Percentiles rank a stretch among this genome's conserved stretches.
phyloP scores from a whole-genome alignment of 2,329 filamentous ascomycete genomes.

The Trichoderma semiorbis region DNA sequence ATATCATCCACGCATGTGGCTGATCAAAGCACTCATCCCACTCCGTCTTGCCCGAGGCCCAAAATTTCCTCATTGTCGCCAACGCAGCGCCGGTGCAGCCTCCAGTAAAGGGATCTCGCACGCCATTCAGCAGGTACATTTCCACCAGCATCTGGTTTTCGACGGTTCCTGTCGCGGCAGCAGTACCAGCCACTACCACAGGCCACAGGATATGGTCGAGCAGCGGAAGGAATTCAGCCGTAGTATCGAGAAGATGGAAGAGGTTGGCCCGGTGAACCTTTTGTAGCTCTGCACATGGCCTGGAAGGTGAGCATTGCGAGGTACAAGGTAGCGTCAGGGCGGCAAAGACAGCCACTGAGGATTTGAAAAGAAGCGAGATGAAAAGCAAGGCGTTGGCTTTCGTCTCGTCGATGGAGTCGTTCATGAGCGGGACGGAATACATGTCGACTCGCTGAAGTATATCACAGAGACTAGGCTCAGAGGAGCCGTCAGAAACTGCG shows the following conservation, averaged over 20 bases:
- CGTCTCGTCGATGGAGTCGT: not conserved
- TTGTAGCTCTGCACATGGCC: not conserved
- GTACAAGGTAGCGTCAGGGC: not conserved
- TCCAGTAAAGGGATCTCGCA: conserved; percentile 6
- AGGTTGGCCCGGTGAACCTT: not conserved
- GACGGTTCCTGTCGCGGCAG: not conserved
- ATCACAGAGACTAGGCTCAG: not conserved
- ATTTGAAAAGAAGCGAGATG: conserved; percentile 12
- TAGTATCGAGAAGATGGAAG: conserved; percentile 7
- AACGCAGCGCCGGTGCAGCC: not conserved
- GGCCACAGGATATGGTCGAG: conserved; percentile 15
- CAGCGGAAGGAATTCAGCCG: not conserved
- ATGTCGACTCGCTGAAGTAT: conserved; percentile 5
- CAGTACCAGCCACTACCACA: conserved; percentile 12
- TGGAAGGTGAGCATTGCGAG: not conserved
- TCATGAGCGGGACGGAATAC: not conserved
- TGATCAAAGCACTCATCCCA: conserved; percentile 18
- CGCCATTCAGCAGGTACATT: conserved; percentile 1
- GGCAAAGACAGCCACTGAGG: conserved; percentile 10
- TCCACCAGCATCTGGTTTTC: not conserved
- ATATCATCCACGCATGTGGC: conserved; percentile 17
- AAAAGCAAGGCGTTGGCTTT: not conserved
- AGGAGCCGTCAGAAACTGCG: not conserved
- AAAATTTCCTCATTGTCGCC: conserved; percentile 13
- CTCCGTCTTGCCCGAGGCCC: conserved; percentile 8